A percentile compares a stretch with the other conserved stretches of the same genome.
phyloP scores from a whole-genome alignment of 148 eudicot species.

The Fagopyrum homotropicum region DNA sequence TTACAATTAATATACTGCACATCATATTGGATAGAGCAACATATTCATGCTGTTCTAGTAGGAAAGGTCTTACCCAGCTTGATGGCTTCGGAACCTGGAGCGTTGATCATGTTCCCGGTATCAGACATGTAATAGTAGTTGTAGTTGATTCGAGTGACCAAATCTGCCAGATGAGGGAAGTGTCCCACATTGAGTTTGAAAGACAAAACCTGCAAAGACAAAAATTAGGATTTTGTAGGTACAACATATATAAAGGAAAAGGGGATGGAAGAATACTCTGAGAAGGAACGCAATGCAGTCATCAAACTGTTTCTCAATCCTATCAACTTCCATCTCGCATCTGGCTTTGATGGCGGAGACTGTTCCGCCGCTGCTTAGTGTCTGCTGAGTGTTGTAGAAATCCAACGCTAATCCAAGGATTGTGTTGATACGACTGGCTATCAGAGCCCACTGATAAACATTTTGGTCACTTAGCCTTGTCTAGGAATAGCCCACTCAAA shows the following conservation, averaged over 20 bases:
- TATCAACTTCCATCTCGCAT: slow-evolving; percentile 82
- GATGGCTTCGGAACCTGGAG: slow-evolving; percentile 49
- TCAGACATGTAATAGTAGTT: slow-evolving; percentile 87
- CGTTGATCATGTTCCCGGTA: slow-evolving; percentile 53
- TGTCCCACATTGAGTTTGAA: slow-evolving; percentile 92
- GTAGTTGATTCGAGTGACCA: slow-evolving; percentile 85
- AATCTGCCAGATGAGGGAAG: slow-evolving; percentile 91
- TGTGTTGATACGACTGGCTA: slow-evolving; percentile 82
- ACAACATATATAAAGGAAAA: neutral
- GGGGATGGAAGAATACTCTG: slow-evolving; percentile 45
- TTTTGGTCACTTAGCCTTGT: neutral
- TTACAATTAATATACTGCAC: neutral
- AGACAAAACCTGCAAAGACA: slow-evolving; percentile 64
- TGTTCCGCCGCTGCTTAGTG: slow-evolving; percentile 67
- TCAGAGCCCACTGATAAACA: slow-evolving; percentile 61
- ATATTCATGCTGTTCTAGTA: slow-evolving; percentile 24
- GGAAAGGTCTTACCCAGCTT: slow-evolving; percentile 43
- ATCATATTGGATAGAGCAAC: neutral
- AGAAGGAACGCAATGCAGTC: slow-evolving; percentile 96
- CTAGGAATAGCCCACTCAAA: neutral
- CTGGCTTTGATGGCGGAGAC: slow-evolving; percentile 72
- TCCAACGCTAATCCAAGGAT: slow-evolving; percentile 89
- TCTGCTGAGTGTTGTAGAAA: slow-evolving; percentile 64
- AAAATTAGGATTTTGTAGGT: neutral
- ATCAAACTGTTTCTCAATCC: slow-evolving; percentile 91